These are phyloP conservation scores for Gracilaria vermiculophylla DNA, from an alignment of 23 red algal species.

Conservation along the genomic window DNA sequence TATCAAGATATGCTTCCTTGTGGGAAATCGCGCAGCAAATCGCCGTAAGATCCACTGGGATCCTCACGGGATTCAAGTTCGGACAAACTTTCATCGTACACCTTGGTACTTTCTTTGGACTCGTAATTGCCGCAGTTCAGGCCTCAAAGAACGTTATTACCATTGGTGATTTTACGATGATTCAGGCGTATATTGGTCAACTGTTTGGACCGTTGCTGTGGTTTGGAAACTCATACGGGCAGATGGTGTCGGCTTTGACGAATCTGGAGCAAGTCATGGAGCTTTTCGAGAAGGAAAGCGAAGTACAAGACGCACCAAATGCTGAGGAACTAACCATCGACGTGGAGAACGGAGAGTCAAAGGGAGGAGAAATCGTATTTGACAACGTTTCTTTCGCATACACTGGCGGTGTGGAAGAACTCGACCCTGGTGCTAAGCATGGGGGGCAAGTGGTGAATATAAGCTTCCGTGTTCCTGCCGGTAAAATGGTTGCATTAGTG, in stretches of 20 bases:
- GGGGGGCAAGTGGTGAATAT: conserved; percentile 47
- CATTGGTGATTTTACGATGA: conserved; percentile 82
- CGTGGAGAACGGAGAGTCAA: background rate
- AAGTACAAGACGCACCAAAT: conserved; percentile 70
- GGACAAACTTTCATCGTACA: conserved; percentile 80
- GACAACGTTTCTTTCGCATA: conserved; percentile 92
- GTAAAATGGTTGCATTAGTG: conserved; percentile 78
- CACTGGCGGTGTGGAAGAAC: background rate
- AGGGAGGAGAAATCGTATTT: conserved; percentile 74
- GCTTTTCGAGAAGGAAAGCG: conserved; percentile 56
- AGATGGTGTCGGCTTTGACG: conserved; percentile 82
- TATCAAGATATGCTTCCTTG: conserved; percentile 57
- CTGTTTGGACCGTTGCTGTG: conserved; percentile 87
- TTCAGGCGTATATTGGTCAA: conserved; percentile 86
- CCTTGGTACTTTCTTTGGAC: conserved; percentile 52
- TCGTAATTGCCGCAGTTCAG: conserved; percentile 65
- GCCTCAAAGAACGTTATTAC: conserved; percentile 51
- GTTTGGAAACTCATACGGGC: conserved; percentile 79
- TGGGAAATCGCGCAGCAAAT: conserved; percentile 37
- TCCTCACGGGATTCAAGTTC: conserved; percentile 56
- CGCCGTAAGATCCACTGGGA: conserved; percentile 48
- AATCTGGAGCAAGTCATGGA: conserved; percentile 87
- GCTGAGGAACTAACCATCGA: conserved; percentile 50
- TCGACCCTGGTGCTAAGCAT: background rate
- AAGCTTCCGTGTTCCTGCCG: conserved; percentile 78